Conservation (phyloP, 2,329 filamentous ascomycete genomes). For the Juglanconis sp. region DNA sequence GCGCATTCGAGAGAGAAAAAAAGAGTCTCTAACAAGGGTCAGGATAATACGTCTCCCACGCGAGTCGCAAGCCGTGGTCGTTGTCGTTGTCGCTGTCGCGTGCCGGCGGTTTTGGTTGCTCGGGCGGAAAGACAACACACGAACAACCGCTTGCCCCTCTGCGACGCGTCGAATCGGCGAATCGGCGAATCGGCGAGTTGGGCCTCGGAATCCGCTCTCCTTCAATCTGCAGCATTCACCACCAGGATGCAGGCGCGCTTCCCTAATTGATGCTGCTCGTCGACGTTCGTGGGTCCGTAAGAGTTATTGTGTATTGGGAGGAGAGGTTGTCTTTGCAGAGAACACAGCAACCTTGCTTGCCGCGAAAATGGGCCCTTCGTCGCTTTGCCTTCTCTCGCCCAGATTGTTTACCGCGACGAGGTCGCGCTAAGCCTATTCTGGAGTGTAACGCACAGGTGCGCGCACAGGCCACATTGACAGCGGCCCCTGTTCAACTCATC, state of each 20-base stretch:
- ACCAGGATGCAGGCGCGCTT: constrained; percentile 12
- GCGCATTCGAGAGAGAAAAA: constrained; percentile 8
- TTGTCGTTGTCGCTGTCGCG: constrained; percentile 10
- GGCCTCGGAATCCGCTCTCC: not conserved
- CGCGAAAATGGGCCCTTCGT: constrained; percentile 13
- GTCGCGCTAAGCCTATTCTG: constrained; percentile 8
- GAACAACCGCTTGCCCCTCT: constrained; percentile 8
- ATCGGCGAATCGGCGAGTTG: not conserved
- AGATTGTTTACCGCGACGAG: constrained; percentile 13
- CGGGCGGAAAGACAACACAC: not conserved
- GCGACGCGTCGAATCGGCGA: constrained; percentile 14
- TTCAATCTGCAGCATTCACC: constrained; percentile 2
- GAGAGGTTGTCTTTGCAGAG: not conserved
- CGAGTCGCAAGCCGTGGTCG: not conserved
- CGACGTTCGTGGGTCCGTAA: not conserved
- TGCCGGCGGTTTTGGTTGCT: not conserved
- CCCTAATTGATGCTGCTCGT: constrained; percentile 16
- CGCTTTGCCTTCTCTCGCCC: not conserved
- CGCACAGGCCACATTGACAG: not conserved
- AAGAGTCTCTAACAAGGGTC: not conserved
- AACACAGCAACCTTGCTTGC: constrained; percentile 2
- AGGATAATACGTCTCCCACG: not conserved
- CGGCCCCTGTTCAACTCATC: not conserved
- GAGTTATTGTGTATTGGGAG: constrained; percentile 4
- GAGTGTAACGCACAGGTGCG: too few species aligned